Evolutionary conservation across 192 early-diverging fungal genomes (phyloP).

Genomic region (Rhizophlyctis rosea): DNA sequence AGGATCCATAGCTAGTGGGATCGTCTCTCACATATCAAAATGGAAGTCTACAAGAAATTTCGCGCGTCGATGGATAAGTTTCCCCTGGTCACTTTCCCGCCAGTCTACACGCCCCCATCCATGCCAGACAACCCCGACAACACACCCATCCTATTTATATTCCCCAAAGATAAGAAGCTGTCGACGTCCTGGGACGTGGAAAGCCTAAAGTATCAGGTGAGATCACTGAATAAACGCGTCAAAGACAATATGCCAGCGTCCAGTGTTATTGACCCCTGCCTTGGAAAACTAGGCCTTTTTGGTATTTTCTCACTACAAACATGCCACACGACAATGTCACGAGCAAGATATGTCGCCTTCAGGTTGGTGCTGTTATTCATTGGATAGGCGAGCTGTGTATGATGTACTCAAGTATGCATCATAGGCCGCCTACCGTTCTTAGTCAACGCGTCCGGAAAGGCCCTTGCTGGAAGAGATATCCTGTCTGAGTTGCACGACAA

Average conservation of each 20-base stretch:
- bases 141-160: conserved; percentile 46
- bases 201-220: conserved; percentile 51
- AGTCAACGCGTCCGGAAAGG: conserved; percentile 36
- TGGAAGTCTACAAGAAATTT: not conserved
- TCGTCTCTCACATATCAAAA: too few relatives aligned
- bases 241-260: not conserved
- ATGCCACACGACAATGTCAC: conserved; percentile 39
- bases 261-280: not conserved
- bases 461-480: conserved; percentile 45
- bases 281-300: conserved; percentile 42
- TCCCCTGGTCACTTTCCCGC: conserved; percentile 37
- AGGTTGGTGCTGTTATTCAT: conserved; percentile 27
- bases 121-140: conserved; percentile 10
- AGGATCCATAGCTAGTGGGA: too few relatives aligned
- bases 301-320: conserved; percentile 43
- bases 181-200: conserved; percentile 50
- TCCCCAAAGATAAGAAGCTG: conserved; percentile 35
- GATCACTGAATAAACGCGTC: not conserved
- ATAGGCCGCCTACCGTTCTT: conserved; percentile 57
- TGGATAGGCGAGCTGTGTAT: not conserved
- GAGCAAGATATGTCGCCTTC: conserved; percentile 56
- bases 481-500: conserved; percentile 45
- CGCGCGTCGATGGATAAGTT: conserved; percentile 18
- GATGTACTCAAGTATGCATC: not conserved
- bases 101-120: conserved; percentile 28